Percentiles rank a stretch among this genome's conserved stretches.
These are phyloP conservation scores for Trifolium repens DNA, from an alignment of 306 rosid genomes.

Conservation along the genomic window DNA sequence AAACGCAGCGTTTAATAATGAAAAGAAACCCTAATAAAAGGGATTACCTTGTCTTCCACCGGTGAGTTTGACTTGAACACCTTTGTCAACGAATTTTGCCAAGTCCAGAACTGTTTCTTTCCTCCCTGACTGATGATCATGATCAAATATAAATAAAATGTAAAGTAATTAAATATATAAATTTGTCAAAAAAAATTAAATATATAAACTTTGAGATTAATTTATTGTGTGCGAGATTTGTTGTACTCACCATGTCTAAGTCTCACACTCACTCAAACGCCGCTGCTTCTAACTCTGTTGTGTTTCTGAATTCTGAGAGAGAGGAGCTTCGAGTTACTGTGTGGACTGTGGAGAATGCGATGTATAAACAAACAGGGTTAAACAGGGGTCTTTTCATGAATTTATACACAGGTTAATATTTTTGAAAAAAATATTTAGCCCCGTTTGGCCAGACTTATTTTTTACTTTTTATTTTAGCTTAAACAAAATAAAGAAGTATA, in stretches of 20 bases:
- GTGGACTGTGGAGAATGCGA: too few relatives aligned
- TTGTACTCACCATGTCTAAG: constrained; percentile 43
- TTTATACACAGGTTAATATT: too few relatives aligned
- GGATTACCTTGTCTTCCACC: constrained; percentile 81
- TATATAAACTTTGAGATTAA: neutral
- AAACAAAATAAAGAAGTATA: too few relatives aligned
- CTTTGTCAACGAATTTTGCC: constrained; percentile 89
- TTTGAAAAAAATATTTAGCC: too few relatives aligned
- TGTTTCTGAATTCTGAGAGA: neutral
- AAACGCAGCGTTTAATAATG: constrained; percentile 3
- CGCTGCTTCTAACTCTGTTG: neutral
- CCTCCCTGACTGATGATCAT: constrained; percentile 59
- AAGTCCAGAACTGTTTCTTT: constrained; percentile 87
- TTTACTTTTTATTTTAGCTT: too few relatives aligned
- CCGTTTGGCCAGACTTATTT: too few relatives aligned
- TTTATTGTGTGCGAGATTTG: neutral
- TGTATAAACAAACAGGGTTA: too few relatives aligned
- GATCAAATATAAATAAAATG: constrained; percentile 1
- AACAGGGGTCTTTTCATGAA: too few relatives aligned
- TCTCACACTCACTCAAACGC: neutral
- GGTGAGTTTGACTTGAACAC: constrained; percentile 87
- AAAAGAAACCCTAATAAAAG: neutral
- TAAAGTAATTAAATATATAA: neutral
- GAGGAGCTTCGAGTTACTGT: neutral
- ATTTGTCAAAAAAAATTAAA: neutral